Conservation (phyloP, 2,329 filamentous ascomycete genomes). For the Ophiognomonia clavigignenti-juglandacearum region DNA sequence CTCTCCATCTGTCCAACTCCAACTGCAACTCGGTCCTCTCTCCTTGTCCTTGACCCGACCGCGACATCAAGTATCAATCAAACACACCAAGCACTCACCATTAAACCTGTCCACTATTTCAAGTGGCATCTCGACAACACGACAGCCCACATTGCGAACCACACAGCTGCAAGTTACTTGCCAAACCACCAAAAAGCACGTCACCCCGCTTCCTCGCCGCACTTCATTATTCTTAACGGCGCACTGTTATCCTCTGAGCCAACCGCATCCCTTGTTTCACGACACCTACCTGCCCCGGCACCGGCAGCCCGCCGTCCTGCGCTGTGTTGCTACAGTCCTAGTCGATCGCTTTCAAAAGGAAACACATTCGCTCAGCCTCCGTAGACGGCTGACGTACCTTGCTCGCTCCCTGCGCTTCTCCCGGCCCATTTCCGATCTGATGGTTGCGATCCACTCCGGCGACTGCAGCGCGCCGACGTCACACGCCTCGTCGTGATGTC, state of each 20-base stretch:
- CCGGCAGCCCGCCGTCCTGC: not conserved
- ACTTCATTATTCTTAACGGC: not conserved
- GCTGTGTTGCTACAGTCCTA: not conserved
- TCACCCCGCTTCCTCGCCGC: not conserved
- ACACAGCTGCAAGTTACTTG: not conserved
- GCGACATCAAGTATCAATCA: too few species aligned
- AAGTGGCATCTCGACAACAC: not conserved
- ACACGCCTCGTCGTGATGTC: constrained; percentile 29
- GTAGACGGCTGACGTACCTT: not conserved
- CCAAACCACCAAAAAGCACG: too few species aligned
- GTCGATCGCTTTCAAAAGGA: not conserved
- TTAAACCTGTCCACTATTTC: not conserved
- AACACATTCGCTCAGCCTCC: not conserved
- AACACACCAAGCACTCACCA: not conserved
- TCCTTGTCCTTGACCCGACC: too few species aligned
- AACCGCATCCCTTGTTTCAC: constrained; percentile 2
- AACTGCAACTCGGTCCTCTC: too few species aligned
- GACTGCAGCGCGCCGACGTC: constrained; percentile 24
- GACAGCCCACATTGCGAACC: not conserved
- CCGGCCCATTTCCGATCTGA: constrained; percentile 18
- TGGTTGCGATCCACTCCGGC: constrained; percentile 19
- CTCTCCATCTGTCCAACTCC: too few species aligned
- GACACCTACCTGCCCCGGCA: not conserved
- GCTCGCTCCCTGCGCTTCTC: constrained; percentile 2
- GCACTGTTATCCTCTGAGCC: not conserved